phyloP scores from a whole-genome alignment of 1,284 basidiomycete genomes.

The Ustilago sp. region DNA sequence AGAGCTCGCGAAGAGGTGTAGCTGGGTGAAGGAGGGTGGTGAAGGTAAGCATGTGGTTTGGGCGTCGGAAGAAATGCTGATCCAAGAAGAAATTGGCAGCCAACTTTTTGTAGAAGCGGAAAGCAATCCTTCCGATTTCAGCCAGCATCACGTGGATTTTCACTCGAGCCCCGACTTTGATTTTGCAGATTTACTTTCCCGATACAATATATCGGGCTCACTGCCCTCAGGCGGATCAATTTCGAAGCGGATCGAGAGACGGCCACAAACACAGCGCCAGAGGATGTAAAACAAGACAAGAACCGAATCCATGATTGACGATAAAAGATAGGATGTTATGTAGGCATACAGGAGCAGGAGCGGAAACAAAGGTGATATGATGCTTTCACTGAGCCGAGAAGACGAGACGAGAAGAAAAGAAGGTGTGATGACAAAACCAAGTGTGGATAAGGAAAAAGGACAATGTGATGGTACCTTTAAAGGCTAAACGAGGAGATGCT shows the following conservation, averaged over 20 bases:
- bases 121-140: constrained; percentile 17
- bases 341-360: constrained; percentile 8
- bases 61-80: constrained; percentile 11
- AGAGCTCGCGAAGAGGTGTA: neutral
- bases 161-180: constrained; percentile 4
- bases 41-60: neutral
- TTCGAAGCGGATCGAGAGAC: no score
- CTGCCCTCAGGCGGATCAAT: no score
- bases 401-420: constrained; percentile 7
- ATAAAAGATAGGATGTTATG: constrained; percentile 6
- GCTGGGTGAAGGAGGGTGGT: no score
- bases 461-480: neutral
- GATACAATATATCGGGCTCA: neutral
- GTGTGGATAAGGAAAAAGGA: neutral
- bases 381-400: neutral
- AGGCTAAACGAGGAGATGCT: constrained; percentile 1
- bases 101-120: constrained; percentile 3
- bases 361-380: neutral
- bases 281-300: neutral
- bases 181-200: neutral
- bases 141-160: constrained; percentile 32
- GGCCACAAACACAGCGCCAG: neutral
- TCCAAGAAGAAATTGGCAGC: constrained; percentile 23
- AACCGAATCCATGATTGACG: constrained; percentile 10
- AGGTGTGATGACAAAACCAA: neutral